Evolutionary conservation across 2,329 filamentous ascomycete genomes (phyloP).

Genomic region (Boeremia exigua): DNA sequence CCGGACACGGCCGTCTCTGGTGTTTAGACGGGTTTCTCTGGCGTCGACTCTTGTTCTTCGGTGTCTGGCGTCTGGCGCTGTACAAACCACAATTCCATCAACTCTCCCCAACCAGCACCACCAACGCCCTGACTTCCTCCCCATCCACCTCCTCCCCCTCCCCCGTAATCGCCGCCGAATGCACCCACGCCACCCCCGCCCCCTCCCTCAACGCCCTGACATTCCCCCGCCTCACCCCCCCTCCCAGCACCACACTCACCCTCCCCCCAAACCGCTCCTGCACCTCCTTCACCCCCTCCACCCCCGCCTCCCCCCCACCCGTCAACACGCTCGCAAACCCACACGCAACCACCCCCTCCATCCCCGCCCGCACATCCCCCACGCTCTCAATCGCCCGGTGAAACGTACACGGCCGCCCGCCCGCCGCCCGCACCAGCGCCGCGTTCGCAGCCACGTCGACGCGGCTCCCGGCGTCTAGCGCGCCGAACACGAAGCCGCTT

Average conservation of each 20-base stretch:
- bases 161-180: slow-evolving; percentile 53
- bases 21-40: too few species aligned
- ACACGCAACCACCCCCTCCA: slow-evolving; percentile 49
- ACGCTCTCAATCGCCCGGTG: slow-evolving; percentile 61
- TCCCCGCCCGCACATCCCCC: slow-evolving; percentile 33
- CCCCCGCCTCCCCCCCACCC: slow-evolving; percentile 51
- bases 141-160: slow-evolving; percentile 41
- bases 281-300: slow-evolving; percentile 43
- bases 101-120: slow-evolving; percentile 2
- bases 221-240: slow-evolving; percentile 57
- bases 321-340: slow-evolving; percentile 59
- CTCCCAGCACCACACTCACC: slow-evolving; percentile 58
- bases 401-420: slow-evolving; percentile 58
- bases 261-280: slow-evolving; percentile 36
- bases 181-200: slow-evolving; percentile 47
- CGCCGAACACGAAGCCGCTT: slow-evolving; percentile 61
- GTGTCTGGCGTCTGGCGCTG: background rate
- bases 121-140: slow-evolving; percentile 34
- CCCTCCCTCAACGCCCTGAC: slow-evolving; percentile 40
- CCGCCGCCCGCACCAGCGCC: slow-evolving; percentile 52
- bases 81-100: background rate
- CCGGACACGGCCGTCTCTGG: too few species aligned
- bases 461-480: slow-evolving; percentile 42
- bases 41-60: too few species aligned
- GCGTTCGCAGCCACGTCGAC: slow-evolving; percentile 53